A percentile compares a stretch with the other conserved stretches of the same genome.
Conservation (phyloP, 345 rosid genomes). For the Iberis pinnata region DNA sequence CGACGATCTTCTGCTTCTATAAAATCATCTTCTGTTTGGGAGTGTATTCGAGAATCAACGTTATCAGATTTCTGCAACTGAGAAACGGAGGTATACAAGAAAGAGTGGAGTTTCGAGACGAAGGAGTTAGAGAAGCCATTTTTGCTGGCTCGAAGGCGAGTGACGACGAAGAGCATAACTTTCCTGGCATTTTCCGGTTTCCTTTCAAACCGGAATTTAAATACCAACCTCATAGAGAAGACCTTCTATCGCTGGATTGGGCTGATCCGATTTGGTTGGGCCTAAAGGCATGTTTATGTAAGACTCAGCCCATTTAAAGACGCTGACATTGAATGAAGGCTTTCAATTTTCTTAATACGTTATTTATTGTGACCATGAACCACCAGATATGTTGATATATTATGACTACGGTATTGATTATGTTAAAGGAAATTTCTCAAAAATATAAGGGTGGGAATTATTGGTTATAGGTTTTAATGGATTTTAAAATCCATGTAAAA, state of each 20-base stretch:
- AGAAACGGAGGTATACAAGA: slow-evolving; percentile 8
- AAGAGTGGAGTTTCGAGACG: slow-evolving; percentile 8
- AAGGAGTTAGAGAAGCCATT: slow-evolving; percentile 18
- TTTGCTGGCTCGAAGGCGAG: slow-evolving; percentile 10
- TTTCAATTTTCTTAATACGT: no score
- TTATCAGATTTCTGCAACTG: neutral
- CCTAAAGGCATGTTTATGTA: neutral
- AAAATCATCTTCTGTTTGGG: slow-evolving; percentile 19
- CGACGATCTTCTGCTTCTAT: slow-evolving; percentile 27
- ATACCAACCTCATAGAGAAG: no score
- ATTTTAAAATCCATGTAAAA: no score
- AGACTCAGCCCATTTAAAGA: no score
- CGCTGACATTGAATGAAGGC: no score
- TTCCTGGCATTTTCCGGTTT: neutral
- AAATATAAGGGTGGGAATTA: no score
- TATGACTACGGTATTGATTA: no score
- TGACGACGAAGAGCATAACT: slow-evolving; percentile 20
- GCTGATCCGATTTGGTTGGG: neutral
- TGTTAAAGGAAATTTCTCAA: no score
- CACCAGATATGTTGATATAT: no score
- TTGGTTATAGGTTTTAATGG: no score
- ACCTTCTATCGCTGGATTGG: neutral
- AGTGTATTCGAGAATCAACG: neutral
- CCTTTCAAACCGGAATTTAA: no score
- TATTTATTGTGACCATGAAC: no score